Base-by-base conservation (phyloP, 169 alveolate species). In the Cryptosporidium xiaoi region DNA sequence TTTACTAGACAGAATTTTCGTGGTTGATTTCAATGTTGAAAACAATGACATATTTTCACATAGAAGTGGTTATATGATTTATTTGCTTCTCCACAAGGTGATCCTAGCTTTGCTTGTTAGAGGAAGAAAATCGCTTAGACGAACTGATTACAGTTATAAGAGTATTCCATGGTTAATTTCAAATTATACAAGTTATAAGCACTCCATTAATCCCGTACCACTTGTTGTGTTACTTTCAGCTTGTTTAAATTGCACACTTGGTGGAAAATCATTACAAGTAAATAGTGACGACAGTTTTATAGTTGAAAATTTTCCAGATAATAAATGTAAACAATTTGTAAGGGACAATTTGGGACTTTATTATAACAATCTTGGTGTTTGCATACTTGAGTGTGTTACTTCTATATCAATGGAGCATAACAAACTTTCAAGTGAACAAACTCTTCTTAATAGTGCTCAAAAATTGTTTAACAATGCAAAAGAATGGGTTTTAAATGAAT, bases 41-140 rank as follows among this genome's bases (percentile, higher is more conserved):
- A 66, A 3, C 31, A n/a, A 66, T 34, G 6, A 31, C 18, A 8
- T 20, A 24, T 20, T n/a, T 64, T 34, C 71, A 64, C 24, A 64
- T 53, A 64, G 71, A 18, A 46, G 24, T 6, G 67, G 67, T 6
- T 60, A 40, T 24, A 44, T 44, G 71, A 62, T 56, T 33, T 15
- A 34, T 13, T 34, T 77, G 15, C 18, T 77, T 1, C 64, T 77
- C 2, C 87, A 77, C 18, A 77, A 77, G 64, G 64, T 60, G 24
- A 13, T 34, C 0, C 18, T 64, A 2, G 65, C 64, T 15, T 46
- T 77, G n/a, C 36, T 77, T 44, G 16, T 40, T 3, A 77, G 87
- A 77, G 87, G 87, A 7, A 77, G 87, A 10, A 77, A 51, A 46
- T 58, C 87, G n/a, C 40, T 77, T 31, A 44, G 87, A 5, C 56